Percentiles rank a stretch among this genome's conserved stretches.
Evolutionary conservation across 768 basidiomycete genomes (phyloP).

Genomic region (Tephrocybe rancida): DNA sequence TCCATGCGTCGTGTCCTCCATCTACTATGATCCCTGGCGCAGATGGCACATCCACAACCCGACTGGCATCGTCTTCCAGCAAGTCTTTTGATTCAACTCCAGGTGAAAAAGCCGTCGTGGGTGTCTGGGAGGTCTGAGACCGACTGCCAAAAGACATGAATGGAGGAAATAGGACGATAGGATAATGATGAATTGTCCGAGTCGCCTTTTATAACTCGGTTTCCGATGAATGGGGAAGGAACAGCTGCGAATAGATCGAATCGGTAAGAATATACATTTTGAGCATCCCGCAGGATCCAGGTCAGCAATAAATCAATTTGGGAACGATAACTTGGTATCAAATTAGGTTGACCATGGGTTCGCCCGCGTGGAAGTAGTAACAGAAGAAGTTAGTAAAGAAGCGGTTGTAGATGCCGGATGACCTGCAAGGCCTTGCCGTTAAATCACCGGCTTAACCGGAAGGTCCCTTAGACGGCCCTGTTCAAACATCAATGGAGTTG

Average conservation of each 20-base stretch:
- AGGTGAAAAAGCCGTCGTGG: background rate
- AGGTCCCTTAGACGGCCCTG: background rate
- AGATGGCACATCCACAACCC: background rate
- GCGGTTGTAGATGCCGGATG: background rate
- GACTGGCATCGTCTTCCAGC: background rate
- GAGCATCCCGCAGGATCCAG: background rate
- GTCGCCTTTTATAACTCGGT: slow-evolving; percentile 5
- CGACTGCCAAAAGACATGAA: slow-evolving; percentile 10
- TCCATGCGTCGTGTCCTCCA: slow-evolving; percentile 43
- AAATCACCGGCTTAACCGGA: slow-evolving; percentile 2
- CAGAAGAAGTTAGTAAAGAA: background rate
- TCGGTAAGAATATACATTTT: background rate
- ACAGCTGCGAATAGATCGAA: slow-evolving; percentile 5
- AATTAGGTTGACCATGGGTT: slow-evolving; percentile 6
- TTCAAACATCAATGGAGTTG: background rate
- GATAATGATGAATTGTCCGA: background rate
- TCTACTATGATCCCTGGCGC: slow-evolving; percentile 22
- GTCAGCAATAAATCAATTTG: slow-evolving; percentile 2
- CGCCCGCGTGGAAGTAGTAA: slow-evolving; percentile 10
- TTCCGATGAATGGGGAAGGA: slow-evolving; percentile 7
- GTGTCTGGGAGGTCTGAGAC: slow-evolving; percentile 11
- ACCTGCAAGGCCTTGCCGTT: slow-evolving; percentile 2
- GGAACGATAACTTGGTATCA: slow-evolving; percentile 3
- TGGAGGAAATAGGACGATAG: background rate
- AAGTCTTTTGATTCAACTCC: background rate